Percentiles rank a stretch among this genome's conserved stretches.
Conservation (phyloP, 1,284 basidiomycete species). For the Neonothopanus nambi region DNA sequence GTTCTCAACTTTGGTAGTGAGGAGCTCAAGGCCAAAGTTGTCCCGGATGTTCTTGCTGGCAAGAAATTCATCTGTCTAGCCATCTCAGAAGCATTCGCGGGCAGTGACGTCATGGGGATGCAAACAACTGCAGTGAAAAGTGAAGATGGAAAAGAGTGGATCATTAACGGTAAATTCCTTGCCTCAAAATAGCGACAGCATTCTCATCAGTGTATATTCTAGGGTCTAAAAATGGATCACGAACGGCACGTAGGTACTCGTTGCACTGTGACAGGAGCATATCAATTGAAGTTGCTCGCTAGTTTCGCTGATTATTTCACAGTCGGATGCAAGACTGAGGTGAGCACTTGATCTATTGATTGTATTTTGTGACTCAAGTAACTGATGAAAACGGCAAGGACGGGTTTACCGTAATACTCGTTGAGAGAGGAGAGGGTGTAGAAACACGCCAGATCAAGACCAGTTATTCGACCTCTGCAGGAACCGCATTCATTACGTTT, state of each 20-base stretch:
- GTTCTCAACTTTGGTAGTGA: slow-evolving; percentile 83
- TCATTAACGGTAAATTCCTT: slow-evolving; percentile 73
- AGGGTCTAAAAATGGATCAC: slow-evolving; percentile 80
- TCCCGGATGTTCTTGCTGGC: slow-evolving; percentile 80
- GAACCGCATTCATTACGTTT: slow-evolving; percentile 86
- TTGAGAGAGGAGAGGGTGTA: slow-evolving; percentile 76
- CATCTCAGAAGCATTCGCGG: slow-evolving; percentile 87
- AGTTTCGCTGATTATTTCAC: slow-evolving; percentile 70
- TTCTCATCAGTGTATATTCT: no score
- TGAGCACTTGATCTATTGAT: slow-evolving; percentile 22
- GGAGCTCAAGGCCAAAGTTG: slow-evolving; percentile 74
- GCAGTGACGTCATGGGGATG: slow-evolving; percentile 85
- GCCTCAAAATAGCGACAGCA: no score
- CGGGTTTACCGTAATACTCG: slow-evolving; percentile 83
- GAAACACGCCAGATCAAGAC: slow-evolving; percentile 88
- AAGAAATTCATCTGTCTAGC: slow-evolving; percentile 84
- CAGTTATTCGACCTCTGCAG: slow-evolving; percentile 74
- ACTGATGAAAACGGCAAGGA: slow-evolving; percentile 53
- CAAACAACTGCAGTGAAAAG: slow-evolving; percentile 82
- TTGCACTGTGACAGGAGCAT: not conserved
- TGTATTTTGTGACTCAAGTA: not conserved
- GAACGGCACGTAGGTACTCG: slow-evolving; percentile 60
- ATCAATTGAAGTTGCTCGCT: slow-evolving; percentile 2
- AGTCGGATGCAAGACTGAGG: slow-evolving; percentile 67
- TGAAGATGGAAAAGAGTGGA: slow-evolving; percentile 83